Conservation (phyloP, 2,329 filamentous ascomycete species). For the Apiospora arundinis region DNA sequence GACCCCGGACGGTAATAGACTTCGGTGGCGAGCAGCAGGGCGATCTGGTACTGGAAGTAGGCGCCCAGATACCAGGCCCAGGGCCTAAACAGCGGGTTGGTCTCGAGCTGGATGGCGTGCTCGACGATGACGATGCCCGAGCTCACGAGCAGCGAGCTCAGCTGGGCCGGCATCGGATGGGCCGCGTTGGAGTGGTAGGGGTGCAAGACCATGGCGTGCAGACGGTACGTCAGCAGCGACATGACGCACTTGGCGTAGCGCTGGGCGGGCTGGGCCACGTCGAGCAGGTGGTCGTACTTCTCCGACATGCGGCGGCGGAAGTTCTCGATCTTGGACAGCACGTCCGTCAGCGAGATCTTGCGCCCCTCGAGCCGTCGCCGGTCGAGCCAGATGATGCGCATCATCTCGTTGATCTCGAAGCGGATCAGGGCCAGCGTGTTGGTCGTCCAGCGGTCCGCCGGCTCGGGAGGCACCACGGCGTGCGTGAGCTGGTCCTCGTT, state of each 20-base stretch:
- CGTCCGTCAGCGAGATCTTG: slow-evolving; percentile 65
- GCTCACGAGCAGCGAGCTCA: slow-evolving; percentile 69
- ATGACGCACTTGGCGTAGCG: slow-evolving; percentile 69
- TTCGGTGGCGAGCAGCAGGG: slow-evolving; percentile 72
- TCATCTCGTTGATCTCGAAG: slow-evolving; percentile 77
- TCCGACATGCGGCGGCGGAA: slow-evolving; percentile 70
- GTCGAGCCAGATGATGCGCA: slow-evolving; percentile 73
- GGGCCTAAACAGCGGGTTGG: slow-evolving; percentile 50
- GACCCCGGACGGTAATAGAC: slow-evolving; percentile 64
- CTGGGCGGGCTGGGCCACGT: slow-evolving; percentile 65
- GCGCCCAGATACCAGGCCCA: slow-evolving; percentile 78
- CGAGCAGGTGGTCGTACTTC: slow-evolving; percentile 69
- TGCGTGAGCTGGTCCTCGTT: slow-evolving; percentile 67
- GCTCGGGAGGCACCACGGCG: slow-evolving; percentile 47
- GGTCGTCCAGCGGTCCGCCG: slow-evolving; percentile 67
- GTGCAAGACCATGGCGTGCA: slow-evolving; percentile 72
- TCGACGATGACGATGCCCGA: slow-evolving; percentile 60
- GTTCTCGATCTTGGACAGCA: slow-evolving; percentile 72
- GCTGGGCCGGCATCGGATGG: slow-evolving; percentile 62
- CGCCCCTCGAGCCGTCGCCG: slow-evolving; percentile 67
- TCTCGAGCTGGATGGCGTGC: slow-evolving; percentile 54
- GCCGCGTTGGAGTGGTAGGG: slow-evolving; percentile 63
- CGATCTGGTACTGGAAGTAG: slow-evolving; percentile 75
- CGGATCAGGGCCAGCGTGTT: slow-evolving; percentile 72
- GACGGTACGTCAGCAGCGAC: slow-evolving; percentile 65